Evolutionary conservation across 2,329 filamentous ascomycete species (phyloP).

Genomic region (Colletotrichum sp.): DNA sequence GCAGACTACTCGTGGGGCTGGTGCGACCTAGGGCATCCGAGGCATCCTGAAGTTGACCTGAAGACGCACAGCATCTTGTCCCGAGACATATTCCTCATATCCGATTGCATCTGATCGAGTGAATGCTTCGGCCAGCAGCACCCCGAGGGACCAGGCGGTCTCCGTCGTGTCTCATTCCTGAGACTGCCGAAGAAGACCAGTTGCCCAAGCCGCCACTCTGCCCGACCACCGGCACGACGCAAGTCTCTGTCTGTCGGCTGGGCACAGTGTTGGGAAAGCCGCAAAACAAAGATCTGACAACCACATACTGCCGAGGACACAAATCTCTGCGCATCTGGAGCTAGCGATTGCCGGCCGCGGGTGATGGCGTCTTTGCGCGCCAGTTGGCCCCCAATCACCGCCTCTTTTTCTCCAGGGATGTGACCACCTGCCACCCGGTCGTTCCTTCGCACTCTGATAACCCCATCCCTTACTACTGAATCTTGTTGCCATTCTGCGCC

Average conservation of each 20-base stretch:
- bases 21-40: not conserved
- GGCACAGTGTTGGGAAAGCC: not conserved
- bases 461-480: not conserved
- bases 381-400: not conserved
- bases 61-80: not conserved
- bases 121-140: not conserved
- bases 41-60: not conserved
- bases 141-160: not conserved
- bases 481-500: not conserved
- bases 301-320: slow-evolving; percentile 1
- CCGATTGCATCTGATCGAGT: not conserved
- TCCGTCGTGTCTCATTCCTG: not conserved
- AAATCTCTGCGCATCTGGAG: not conserved
- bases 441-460: not conserved
- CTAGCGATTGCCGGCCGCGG: slow-evolving; percentile 8
- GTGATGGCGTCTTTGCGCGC: not conserved
- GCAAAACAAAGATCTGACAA: not conserved
- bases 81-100: not conserved
- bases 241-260: not conserved
- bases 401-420: not conserved
- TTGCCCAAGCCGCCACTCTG: not conserved
- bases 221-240: not conserved
- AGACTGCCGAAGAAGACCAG: not conserved
- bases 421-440: not conserved
- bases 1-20: not conserved